Conservation (phyloP, 768 basidiomycete species). For the Naganishia onofrii region DNA sequence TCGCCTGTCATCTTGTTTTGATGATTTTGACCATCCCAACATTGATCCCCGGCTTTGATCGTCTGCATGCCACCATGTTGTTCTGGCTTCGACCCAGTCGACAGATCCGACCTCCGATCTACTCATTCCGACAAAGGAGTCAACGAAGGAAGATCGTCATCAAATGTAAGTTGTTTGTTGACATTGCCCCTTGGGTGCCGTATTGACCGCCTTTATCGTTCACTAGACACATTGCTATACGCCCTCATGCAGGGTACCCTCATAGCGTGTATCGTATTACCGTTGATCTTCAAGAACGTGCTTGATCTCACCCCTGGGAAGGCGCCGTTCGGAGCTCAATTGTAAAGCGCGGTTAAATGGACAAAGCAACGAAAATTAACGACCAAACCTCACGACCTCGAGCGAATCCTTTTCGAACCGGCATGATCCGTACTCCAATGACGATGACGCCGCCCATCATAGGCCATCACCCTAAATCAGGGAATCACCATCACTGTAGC, state of each 20-base stretch:
- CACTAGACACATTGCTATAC: constrained; percentile 72
- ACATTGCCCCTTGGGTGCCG: constrained; percentile 26
- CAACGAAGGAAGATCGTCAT: constrained; percentile 83
- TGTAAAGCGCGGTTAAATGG: constrained; percentile 1
- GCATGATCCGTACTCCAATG: not conserved
- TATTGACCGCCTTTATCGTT: constrained; percentile 58
- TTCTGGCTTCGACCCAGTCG: constrained; percentile 82
- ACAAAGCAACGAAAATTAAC: constrained; percentile 13
- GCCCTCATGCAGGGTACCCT: constrained; percentile 67
- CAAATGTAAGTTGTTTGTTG: constrained; percentile 42
- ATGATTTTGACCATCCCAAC: constrained; percentile 87
- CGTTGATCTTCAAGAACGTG: constrained; percentile 61
- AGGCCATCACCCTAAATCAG: constrained; percentile 3
- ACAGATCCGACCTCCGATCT: constrained; percentile 65
- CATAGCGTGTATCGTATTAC: constrained; percentile 64
- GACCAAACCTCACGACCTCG: constrained; percentile 6
- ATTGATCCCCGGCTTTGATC: constrained; percentile 85
- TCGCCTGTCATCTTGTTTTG: constrained; percentile 60
- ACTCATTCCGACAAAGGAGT: constrained; percentile 80
- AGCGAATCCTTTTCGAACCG: not conserved
- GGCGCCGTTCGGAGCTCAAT: constrained; percentile 40
- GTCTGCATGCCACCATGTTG: constrained; percentile 81
- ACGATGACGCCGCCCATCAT: constrained; percentile 2
- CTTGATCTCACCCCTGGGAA: constrained; percentile 56
- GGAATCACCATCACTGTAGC: constrained; percentile 22